These are phyloP conservation scores for Wickerhamiella kazuoi DNA, from an alignment of 805 yeast species.

Conservation along the genomic window DNA sequence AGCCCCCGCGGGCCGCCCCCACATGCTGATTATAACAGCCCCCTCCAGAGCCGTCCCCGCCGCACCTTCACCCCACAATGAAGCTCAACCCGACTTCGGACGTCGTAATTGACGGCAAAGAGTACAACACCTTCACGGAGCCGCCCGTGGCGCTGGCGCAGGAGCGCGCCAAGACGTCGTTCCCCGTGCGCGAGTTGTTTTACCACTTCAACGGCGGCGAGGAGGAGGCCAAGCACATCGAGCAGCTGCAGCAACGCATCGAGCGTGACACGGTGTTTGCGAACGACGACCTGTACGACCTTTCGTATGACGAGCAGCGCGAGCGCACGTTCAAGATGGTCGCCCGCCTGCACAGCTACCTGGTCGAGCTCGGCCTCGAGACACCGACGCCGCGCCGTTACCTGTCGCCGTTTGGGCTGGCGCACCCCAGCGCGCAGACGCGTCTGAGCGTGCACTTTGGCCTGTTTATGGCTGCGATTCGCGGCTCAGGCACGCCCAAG, in stretches of 20 bases:
- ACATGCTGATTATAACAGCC: no score
- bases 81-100: slow-evolving; percentile 2
- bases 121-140: slow-evolving; percentile 17
- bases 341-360: slow-evolving; percentile 11
- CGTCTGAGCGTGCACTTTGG: slow-evolving; percentile 67
- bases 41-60: no score
- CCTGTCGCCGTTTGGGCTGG: slow-evolving; percentile 6
- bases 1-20: no score
- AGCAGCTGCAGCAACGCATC: slow-evolving; percentile 26
- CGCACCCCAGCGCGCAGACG: slow-evolving; percentile 56
- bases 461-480: slow-evolving; percentile 49
- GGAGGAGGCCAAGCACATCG: slow-evolving; percentile 24
- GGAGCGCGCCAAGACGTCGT: slow-evolving; percentile 25
- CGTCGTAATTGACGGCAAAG: slow-evolving; percentile 6
- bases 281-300: slow-evolving; percentile 30
- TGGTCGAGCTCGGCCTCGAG: slow-evolving; percentile 9
- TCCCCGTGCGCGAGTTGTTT: slow-evolving; percentile 25
- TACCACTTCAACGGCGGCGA: slow-evolving; percentile 28
- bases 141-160: slow-evolving; percentile 23
- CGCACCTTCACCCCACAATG: no score
- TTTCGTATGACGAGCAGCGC: slow-evolving; percentile 23
- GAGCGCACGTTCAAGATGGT: slow-evolving; percentile 21
- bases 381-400: slow-evolving; percentile 3
- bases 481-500: slow-evolving; percentile 62
- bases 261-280: slow-evolving; percentile 40